phyloP scores from a whole-genome alignment of 179 eudicot genomes.

The Heliamphora pulchella region DNA sequence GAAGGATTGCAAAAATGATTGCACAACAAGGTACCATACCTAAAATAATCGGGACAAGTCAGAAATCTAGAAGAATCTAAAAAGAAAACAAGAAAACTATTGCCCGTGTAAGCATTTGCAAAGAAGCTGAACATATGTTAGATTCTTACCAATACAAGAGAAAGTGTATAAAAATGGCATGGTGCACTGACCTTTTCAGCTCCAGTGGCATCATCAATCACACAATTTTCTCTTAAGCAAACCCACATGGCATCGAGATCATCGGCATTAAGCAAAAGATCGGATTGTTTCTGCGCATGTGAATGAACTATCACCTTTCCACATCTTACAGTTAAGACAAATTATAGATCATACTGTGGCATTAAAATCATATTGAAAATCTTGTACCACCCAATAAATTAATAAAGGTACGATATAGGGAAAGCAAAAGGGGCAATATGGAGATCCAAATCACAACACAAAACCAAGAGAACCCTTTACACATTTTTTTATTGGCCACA shows the following conservation, averaged over 20 bases:
- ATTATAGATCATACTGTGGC: background rate
- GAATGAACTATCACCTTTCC: conserved; percentile 10
- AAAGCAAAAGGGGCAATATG: background rate
- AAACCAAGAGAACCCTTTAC: background rate
- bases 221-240: conserved; percentile 97
- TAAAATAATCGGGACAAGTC: background rate
- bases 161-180: background rate
- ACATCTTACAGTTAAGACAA: background rate
- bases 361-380: background rate
- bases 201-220: conserved; percentile 97
- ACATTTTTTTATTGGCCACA: background rate
- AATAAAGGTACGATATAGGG: background rate
- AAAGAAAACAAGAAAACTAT: background rate
- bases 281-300: conserved; percentile 85
- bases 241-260: conserved; percentile 99
- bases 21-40: background rate
- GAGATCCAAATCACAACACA: background rate
- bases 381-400: background rate
- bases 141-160: background rate
- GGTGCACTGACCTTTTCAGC: conserved; percentile 78
- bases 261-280: conserved; percentile 94
- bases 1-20: background rate
- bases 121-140: background rate
- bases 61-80: conserved; percentile 8
- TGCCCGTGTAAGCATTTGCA: background rate